These are phyloP conservation scores for Podosphaera xanthii DNA, from an alignment of 2,329 filamentous ascomycete species.

Conservation along the genomic window DNA sequence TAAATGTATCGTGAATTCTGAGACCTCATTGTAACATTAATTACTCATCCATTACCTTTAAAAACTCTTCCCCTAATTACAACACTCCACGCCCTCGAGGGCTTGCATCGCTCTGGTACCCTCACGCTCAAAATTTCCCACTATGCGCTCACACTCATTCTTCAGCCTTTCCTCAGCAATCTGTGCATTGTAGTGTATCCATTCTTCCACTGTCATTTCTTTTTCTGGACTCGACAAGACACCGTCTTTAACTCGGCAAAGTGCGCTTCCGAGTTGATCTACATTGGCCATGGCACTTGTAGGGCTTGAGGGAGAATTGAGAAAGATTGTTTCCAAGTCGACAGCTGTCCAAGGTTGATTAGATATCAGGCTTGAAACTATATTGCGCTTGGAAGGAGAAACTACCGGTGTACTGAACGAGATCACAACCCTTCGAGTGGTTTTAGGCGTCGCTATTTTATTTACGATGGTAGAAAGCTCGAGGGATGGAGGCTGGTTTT, in stretches of 20 bases:
- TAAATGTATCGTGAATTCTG: not conserved
- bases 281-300: not conserved
- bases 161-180: constrained; percentile 60
- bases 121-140: constrained; percentile 63
- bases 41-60: not conserved
- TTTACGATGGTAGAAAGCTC: constrained; percentile 22
- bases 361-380: constrained; percentile 32
- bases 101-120: constrained; percentile 55
- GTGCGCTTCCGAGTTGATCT: constrained; percentile 16
- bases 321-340: constrained; percentile 53
- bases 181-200: constrained; percentile 63
- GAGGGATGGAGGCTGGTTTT: constrained; percentile 55
- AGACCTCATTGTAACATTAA: not conserved
- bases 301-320: constrained; percentile 19
- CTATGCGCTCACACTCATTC: constrained; percentile 61
- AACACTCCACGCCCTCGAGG: constrained; percentile 41
- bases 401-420: constrained; percentile 23
- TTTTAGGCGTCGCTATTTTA: constrained; percentile 7
- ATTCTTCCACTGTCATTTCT: constrained; percentile 81
- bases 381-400: constrained; percentile 38
- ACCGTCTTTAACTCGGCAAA: constrained; percentile 29
- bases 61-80: constrained; percentile 1
- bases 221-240: constrained; percentile 56
- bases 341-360: constrained; percentile 44
- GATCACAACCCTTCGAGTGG: constrained; percentile 22